These are phyloP conservation scores for Quercus ilex DNA, from an alignment of 306 rosid genomes.

Conservation along the genomic window DNA sequence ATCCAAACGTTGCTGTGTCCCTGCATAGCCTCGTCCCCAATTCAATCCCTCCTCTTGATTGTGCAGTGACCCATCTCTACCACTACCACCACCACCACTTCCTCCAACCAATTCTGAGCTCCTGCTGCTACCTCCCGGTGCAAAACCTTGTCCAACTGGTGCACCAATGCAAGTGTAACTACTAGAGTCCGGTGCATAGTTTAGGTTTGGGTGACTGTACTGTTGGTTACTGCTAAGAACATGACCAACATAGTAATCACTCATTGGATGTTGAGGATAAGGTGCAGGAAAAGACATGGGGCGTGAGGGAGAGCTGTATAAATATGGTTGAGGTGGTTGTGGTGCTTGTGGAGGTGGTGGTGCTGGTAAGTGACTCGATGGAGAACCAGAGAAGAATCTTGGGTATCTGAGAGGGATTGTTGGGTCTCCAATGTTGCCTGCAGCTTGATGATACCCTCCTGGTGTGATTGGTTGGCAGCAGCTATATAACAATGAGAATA, in stretches of 20 bases:
- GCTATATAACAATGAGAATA: slow-evolving; percentile 24
- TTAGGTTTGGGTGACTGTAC: slow-evolving; percentile 28
- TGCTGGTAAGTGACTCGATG: slow-evolving; percentile 18
- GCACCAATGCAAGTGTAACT: slow-evolving; percentile 85
- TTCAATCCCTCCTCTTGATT: slow-evolving; percentile 37
- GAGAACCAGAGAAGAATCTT: slow-evolving; percentile 65
- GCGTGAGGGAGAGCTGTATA: slow-evolving; percentile 57
- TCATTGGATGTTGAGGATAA: slow-evolving; percentile 41
- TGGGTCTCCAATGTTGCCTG: slow-evolving; percentile 52
- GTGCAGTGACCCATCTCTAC: slow-evolving; percentile 43
- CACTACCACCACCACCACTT: slow-evolving; percentile 22
- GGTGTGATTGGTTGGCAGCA: slow-evolving; percentile 67
- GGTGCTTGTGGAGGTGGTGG: slow-evolving; percentile 28
- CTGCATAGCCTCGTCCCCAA: slow-evolving; percentile 49
- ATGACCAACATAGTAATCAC: slow-evolving; percentile 70
- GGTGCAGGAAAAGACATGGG: slow-evolving; percentile 48
- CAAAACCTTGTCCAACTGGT: slow-evolving; percentile 64
- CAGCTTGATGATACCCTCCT: slow-evolving; percentile 46
- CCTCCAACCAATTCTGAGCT: slow-evolving; percentile 7
- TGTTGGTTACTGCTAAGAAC: slow-evolving; percentile 41
- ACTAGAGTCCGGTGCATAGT: slow-evolving; percentile 24
- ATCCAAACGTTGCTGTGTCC: slow-evolving; percentile 49
- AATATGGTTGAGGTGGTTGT: slow-evolving; percentile 37
- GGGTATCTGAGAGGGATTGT: slow-evolving; percentile 65
- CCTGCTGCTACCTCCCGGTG: slow-evolving; percentile 15